phyloP scores from a whole-genome alignment of 208 protist species.

The Trypanosomatidae sp. region DNA sequence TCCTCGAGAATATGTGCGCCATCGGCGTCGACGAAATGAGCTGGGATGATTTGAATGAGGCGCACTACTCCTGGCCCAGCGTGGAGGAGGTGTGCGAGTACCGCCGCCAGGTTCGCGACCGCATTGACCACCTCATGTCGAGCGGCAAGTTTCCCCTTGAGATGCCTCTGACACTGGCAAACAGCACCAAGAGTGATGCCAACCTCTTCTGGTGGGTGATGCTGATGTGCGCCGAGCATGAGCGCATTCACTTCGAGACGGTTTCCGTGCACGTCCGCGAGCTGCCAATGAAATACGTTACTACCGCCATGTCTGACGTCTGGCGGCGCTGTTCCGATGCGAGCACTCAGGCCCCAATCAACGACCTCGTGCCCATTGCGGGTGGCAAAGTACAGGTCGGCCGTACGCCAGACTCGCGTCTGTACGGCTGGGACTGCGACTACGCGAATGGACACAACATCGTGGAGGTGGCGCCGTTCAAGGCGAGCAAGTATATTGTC shows the following conservation, averaged over 20 bases:
- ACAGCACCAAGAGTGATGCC: slow-evolving; percentile 72
- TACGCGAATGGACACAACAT: slow-evolving; percentile 80
- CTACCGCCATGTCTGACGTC: slow-evolving; percentile 49
- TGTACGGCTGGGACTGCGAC: slow-evolving; percentile 98
- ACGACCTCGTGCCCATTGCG: slow-evolving; percentile 77
- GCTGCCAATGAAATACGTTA: slow-evolving; percentile 86
- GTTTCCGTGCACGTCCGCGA: slow-evolving; percentile 95
- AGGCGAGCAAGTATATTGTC: slow-evolving; percentile 93
- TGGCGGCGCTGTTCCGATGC: slow-evolving; percentile 76
- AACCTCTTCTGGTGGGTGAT: slow-evolving; percentile 93
- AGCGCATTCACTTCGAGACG: slow-evolving; percentile 97
- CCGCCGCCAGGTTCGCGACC: slow-evolving; percentile 77
- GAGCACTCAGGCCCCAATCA: slow-evolving; percentile 52
- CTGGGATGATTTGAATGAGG: slow-evolving; percentile 94
- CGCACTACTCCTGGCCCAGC: slow-evolving; percentile 89
- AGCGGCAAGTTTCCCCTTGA: slow-evolving; percentile 67
- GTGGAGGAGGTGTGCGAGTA: slow-evolving; percentile 89
- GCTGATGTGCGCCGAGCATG: slow-evolving; percentile 96
- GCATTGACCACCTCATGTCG: slow-evolving; percentile 73
- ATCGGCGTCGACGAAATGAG: slow-evolving; percentile 98
- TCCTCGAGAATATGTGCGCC: slow-evolving; percentile 93
- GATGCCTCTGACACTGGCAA: slow-evolving; percentile 79
- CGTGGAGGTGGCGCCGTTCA: slow-evolving; percentile 91
- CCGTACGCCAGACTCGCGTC: slow-evolving; percentile 53
- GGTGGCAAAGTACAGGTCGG: slow-evolving; percentile 78